Evolutionary conservation across 2,329 filamentous ascomycete genomes (phyloP).

Genomic region (Arthrobotrys musiformis): DNA sequence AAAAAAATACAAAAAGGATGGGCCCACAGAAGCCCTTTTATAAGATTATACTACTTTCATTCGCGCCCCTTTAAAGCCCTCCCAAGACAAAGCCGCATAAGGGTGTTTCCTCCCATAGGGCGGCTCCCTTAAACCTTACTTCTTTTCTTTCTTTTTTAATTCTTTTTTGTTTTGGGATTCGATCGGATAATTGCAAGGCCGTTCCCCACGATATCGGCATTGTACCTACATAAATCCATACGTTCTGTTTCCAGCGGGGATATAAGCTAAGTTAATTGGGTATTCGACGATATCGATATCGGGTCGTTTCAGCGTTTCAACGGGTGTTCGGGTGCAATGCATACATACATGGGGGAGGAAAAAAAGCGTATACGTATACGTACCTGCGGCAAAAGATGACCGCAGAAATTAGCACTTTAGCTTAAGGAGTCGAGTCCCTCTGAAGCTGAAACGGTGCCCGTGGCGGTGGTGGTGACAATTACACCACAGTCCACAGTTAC

Average conservation of each 20-base stretch:
- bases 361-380: not conserved
- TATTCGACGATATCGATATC: conserved; percentile 24
- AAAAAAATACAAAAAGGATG: not conserved
- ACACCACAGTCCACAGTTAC: too few relatives aligned
- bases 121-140: not conserved
- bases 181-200: conserved; percentile 2
- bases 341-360: not conserved
- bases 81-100: conserved; percentile 1
- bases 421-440: too few relatives aligned
- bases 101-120: not conserved
- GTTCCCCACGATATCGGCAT: conserved; percentile 1
- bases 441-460: conserved; percentile 17
- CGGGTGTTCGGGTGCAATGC: not conserved
- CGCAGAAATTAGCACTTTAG: not conserved
- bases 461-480: conserved; percentile 15
- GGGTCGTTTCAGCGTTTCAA: conserved; percentile 35
- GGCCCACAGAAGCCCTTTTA: conserved; percentile 13
- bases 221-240: not conserved
- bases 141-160: not conserved
- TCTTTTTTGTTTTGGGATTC: not conserved
- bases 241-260: not conserved
- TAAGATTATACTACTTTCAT: not conserved
- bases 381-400: conserved; percentile 34
- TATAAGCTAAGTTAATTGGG: not conserved
- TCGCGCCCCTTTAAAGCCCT: not conserved